These are phyloP conservation scores for Exophiala bonariae DNA, from an alignment of 2,329 filamentous ascomycete genomes.

Conservation along the genomic window DNA sequence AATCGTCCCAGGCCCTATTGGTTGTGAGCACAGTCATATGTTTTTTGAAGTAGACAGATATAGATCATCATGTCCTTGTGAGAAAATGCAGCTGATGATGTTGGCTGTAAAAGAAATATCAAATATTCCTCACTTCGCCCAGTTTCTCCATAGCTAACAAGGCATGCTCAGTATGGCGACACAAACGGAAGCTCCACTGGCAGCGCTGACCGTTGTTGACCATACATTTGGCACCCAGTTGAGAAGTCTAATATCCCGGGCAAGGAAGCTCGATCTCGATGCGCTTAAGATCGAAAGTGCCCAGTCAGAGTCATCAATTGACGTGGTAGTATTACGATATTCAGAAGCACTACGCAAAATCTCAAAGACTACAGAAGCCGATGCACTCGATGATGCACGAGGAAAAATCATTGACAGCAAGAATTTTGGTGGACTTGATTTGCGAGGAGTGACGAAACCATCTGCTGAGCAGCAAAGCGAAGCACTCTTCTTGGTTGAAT, in stretches of 20 bases:
- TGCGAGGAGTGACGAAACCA: neutral
- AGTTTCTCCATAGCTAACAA: no score
- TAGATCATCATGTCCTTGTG: no score
- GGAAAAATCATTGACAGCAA: constrained; percentile 17
- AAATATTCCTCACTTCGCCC: no score
- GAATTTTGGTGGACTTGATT: constrained; percentile 18
- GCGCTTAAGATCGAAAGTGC: neutral
- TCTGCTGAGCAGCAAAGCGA: constrained; percentile 20
- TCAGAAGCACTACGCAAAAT: constrained; percentile 3
- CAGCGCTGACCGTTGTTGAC: neutral
- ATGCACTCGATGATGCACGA: constrained; percentile 12
- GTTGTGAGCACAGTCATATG: no score
- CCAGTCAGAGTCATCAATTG: neutral
- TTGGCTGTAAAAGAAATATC: no score
- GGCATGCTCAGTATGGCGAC: constrained; percentile 6
- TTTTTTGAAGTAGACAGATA: no score
- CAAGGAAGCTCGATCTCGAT: neutral
- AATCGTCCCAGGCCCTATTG: no score
- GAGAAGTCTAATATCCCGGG: constrained; percentile 4
- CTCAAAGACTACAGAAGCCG: constrained; percentile 7
- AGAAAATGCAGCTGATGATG: no score
- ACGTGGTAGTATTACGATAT: constrained; percentile 6
- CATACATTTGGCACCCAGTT: constrained; percentile 8
- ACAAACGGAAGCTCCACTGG: neutral
- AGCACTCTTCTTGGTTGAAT: constrained; percentile 29